A percentile compares a stretch with the other conserved stretches of the same genome.
These are phyloP conservation scores for Telopea speciosissima DNA, from an alignment of 177 flowering plant species.

Conservation along the genomic window DNA sequence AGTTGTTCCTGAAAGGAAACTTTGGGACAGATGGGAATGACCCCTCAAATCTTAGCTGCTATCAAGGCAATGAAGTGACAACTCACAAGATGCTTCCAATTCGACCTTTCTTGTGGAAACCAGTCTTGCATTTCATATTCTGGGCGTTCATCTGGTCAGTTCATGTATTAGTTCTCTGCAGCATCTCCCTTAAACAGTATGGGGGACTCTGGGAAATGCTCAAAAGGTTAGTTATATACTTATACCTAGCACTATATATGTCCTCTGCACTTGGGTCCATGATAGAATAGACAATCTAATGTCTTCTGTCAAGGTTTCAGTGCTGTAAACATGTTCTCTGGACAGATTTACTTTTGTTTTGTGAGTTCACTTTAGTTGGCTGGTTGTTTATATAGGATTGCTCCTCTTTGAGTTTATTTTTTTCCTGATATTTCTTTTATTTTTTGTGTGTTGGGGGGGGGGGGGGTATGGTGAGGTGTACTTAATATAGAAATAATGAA, in stretches of 20 bases:
- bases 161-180: constrained; percentile 61
- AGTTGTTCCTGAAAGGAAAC: constrained; percentile 42
- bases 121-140: constrained; percentile 45
- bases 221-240: constrained; percentile 40
- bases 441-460: too few species aligned
- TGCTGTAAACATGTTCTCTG: too few species aligned
- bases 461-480: too few species aligned
- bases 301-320: too few species aligned
- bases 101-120: constrained; percentile 48
- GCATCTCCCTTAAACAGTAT: constrained; percentile 46
- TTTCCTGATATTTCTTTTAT: too few species aligned
- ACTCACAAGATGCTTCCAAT: constrained; percentile 11
- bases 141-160: constrained; percentile 68
- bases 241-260: neutral
- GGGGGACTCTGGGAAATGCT: constrained; percentile 85
- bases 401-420: too few species aligned
- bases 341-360: too few species aligned
- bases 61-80: constrained; percentile 14
- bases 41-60: constrained; percentile 15
- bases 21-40: constrained; percentile 18
- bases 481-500: too few species aligned
- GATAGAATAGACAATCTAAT: too few species aligned
- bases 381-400: too few species aligned
- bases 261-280: neutral
- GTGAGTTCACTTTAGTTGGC: too few species aligned